Evolutionary conservation across 306 rosid species (phyloP), one percentile per base, ranked within the genome.

Genomic region (Ochetophila trinervis): DNA sequence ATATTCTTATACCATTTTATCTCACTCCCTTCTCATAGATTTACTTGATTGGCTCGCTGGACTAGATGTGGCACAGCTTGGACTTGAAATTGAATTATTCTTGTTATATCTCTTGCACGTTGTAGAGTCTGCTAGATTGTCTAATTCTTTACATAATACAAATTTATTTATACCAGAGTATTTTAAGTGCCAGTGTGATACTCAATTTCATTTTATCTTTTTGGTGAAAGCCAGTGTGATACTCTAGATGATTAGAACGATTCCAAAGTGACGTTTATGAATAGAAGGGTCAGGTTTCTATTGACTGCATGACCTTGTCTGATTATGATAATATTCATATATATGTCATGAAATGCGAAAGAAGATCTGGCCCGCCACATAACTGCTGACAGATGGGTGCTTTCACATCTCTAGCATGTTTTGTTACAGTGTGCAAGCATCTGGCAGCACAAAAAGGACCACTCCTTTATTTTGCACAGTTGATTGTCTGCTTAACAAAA

Each of bases 371-470:
- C 24, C 17, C 30, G 64, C 45, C 11, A 48, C 16, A 11, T 14
- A 49, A 18, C 49, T 65, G 20, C 42, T 30, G 44, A 21, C 24
- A 57, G 40, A 60, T 53, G 42, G 32, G 17, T 40, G 3, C 36
- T 19, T 56, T 72, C 47, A 56, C 52, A 37, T 74, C 19, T 20
- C n/a, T 66, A 50, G 60, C 12, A 48, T 45, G 22, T 21, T 20
- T 9, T 35, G 52, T 36, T 23, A 11, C 18, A 37, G 40, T 40
- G 45, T 63, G 34, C 7, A 17, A 51, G 36, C 11, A 56, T 52
- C 19, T 67, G 22, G 42, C 60, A 68, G 60, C 60, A 6, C 58
- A n/a, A 66, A 20, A 44, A 49, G 52, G 17, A 57, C 56, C 40
- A 64, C 34, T 59, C 23, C n/a, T 58, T 59, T 21, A 23, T 66